Percentiles rank a stretch among this genome's conserved stretches.
These are phyloP conservation scores for Russula sp. DNA, from an alignment of 768 basidiomycete species.

Conservation along the genomic window DNA sequence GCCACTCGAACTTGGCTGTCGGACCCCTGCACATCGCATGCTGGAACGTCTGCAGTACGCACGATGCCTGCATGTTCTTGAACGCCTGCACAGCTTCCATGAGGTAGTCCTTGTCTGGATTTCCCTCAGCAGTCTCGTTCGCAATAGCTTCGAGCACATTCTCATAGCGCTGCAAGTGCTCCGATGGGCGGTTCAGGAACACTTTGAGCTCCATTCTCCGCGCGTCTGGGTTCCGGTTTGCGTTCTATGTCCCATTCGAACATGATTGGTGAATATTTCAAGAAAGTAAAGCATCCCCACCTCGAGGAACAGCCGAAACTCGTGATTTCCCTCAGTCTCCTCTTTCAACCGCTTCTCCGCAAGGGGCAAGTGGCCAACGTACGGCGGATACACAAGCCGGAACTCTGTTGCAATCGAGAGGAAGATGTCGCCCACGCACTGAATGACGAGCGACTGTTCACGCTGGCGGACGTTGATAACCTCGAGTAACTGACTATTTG, in stretches of 20 bases:
- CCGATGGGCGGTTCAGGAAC: constrained; percentile 70
- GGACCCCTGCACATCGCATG: constrained; percentile 77
- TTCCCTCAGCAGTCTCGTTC: constrained; percentile 71
- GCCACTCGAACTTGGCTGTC: constrained; percentile 83
- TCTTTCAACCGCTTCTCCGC: constrained; percentile 86
- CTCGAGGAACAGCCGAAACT: constrained; percentile 82
- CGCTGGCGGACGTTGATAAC: constrained; percentile 77
- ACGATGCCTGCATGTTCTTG: constrained; percentile 69
- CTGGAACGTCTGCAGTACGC: constrained; percentile 86
- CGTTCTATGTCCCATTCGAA: constrained; percentile 26
- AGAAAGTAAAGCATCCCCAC: constrained; percentile 32
- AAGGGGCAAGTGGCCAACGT: constrained; percentile 75
- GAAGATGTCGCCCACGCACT: constrained; percentile 84
- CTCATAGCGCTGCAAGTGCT: constrained; percentile 80
- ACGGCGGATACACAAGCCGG: constrained; percentile 76
- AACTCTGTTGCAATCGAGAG: constrained; percentile 84
- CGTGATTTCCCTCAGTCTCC: constrained; percentile 72
- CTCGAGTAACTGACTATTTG: constrained; percentile 76
- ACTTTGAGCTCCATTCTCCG: constrained; percentile 67
- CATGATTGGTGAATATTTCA: neutral
- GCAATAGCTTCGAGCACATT: constrained; percentile 79
- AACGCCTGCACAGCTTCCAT: constrained; percentile 80
- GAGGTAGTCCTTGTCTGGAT: constrained; percentile 78
- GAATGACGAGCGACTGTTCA: constrained; percentile 78
- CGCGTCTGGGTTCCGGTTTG: constrained; percentile 46